Conservation (phyloP, 1,284 basidiomycete genomes). For the Pyrrhoderma lamaoense region DNA sequence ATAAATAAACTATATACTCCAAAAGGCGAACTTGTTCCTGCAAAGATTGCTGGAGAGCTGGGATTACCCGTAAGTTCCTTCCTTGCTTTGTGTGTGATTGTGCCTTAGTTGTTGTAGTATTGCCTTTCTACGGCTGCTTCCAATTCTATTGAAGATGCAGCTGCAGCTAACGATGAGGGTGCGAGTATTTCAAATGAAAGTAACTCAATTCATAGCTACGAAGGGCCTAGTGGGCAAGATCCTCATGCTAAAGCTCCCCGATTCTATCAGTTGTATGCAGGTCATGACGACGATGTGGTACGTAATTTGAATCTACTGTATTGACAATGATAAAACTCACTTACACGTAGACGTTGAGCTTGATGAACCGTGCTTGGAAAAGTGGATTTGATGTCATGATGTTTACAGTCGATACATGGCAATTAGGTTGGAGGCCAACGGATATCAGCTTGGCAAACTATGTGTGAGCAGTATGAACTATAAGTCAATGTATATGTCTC, state of each 20-base stretch:
- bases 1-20: constrained; percentile 51
- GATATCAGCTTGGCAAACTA: constrained; percentile 50
- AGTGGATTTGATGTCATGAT: constrained; percentile 45
- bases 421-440: constrained; percentile 51
- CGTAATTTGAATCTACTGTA: constrained; percentile 10
- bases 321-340: neutral
- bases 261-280: constrained; percentile 59
- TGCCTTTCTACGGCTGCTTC: constrained; percentile 51
- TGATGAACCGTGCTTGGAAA: constrained; percentile 42
- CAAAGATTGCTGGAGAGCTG: constrained; percentile 47
- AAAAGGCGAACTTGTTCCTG: constrained; percentile 46
- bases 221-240: constrained; percentile 32
- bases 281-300: constrained; percentile 47
- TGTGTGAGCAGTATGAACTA: constrained; percentile 23
- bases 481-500: neutral
- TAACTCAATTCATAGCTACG: constrained; percentile 31
- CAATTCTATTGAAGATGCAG: constrained; percentile 48
- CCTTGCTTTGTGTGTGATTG: neutral
- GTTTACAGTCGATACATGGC: constrained; percentile 54
- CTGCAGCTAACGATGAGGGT: constrained; percentile 41
- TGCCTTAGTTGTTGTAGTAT: constrained; percentile 30
- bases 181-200: constrained; percentile 37
- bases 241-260: constrained; percentile 38
- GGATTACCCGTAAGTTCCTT: constrained; percentile 38
- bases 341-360: constrained; percentile 32